Evolutionary conservation across 2,329 filamentous ascomycete species (phyloP).

Genomic region (Graphiopsis chlorocephala): DNA sequence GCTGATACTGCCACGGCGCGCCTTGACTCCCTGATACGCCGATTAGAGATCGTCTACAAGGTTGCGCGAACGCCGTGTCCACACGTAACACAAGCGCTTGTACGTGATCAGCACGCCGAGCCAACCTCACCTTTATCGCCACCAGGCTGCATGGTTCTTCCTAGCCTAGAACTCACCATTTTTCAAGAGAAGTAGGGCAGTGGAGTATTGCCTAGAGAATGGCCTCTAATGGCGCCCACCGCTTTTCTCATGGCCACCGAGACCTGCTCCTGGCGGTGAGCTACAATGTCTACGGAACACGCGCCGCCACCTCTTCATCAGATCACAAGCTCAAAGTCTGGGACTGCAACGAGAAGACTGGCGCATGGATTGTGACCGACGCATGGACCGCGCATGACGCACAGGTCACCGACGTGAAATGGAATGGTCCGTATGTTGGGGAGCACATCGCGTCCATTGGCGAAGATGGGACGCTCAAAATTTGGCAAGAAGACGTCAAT

Average conservation of each 20-base stretch:
- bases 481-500: slow-evolving; percentile 89
- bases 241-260: slow-evolving; percentile 71
- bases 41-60: slow-evolving; percentile 3
- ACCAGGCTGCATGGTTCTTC: slow-evolving; percentile 2
- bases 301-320: slow-evolving; percentile 85
- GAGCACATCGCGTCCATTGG: slow-evolving; percentile 85
- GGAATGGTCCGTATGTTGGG: slow-evolving; percentile 87
- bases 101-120: neutral
- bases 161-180: neutral
- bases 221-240: slow-evolving; percentile 42
- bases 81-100: neutral
- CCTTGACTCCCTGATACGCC: neutral
- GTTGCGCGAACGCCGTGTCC: neutral
- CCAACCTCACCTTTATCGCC: neutral
- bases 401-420: slow-evolving; percentile 88
- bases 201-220: slow-evolving; percentile 18
- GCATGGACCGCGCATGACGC: slow-evolving; percentile 88
- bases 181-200: neutral
- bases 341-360: slow-evolving; percentile 72
- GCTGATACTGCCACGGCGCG: neutral
- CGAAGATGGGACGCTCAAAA: slow-evolving; percentile 82
- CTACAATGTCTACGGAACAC: slow-evolving; percentile 89
- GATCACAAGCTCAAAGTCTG: slow-evolving; percentile 93
- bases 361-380: slow-evolving; percentile 76
- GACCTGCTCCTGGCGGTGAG: slow-evolving; percentile 81